Base-by-base conservation (phyloP, 176 grass and related monocot genomes). In the Oryza coarctata region DNA sequence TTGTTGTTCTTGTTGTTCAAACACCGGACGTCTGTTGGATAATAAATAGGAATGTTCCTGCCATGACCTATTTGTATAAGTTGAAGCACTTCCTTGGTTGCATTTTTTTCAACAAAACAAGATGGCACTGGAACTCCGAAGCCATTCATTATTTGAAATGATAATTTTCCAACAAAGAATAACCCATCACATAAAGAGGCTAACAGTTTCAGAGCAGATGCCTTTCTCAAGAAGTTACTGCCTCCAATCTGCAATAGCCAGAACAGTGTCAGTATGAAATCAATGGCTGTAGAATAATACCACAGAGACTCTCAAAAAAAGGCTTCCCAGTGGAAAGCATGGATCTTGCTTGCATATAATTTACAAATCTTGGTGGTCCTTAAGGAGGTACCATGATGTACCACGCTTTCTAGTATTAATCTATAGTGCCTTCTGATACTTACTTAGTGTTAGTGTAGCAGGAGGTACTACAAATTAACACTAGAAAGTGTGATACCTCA, bases 61-160 rank as follows among this genome's bases (percentile, higher is more conserved):
- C 71, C 63, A 30, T 77, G 69, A 77, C 80, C 75, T 74, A 84
- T 82, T 81, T 91, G 73, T 82, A 97, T 92, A 73, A 97, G 49
- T 30, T 94, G 86, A 75, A 90, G 36, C 44, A 47, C 92, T 65
- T 94, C 83, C 36, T 65, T 69, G 66, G 81, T 66, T 62, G 83
- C 87, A 89, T 91, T 60, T 82, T 67, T 70, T 87, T 97, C 94
- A 33, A 92, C 31, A 49, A 88, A 92, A 74, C 34, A 33, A 80
- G 76, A 36, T 35, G 92, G 84, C 38, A 94, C 87, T 44, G 83
- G 43, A 10, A 94, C 73, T 87, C 90, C 87, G 72, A 94, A 75
- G 60, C 83, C 77, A 17, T 94, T 90, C 88, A 97, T 97, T 84
- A 97, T 87, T 86, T 97, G 94, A 87, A 97, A 92, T 35, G 91